These are phyloP conservation scores for Bauhinia variegata DNA, from an alignment of 306 rosid genomes.

Conservation along the genomic window DNA sequence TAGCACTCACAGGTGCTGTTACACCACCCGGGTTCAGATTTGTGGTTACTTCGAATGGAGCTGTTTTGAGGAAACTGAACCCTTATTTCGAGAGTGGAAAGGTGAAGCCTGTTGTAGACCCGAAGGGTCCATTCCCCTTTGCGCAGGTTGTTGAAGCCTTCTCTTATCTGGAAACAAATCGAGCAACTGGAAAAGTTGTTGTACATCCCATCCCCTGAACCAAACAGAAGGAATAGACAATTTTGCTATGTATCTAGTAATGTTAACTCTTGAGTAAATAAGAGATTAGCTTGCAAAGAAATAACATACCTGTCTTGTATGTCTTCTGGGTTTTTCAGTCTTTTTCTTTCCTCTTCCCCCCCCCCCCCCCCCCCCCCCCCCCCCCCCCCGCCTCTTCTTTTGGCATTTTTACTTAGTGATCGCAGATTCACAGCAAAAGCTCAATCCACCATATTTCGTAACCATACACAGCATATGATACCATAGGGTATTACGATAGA, in stretches of 20 bases:
- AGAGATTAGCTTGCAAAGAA: neutral
- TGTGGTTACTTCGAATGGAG: slow-evolving; percentile 88
- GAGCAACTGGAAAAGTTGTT: slow-evolving; percentile 85
- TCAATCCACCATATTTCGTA: no score
- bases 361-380: no score
- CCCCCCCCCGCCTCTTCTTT: no score
- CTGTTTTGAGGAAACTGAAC: slow-evolving; percentile 74
- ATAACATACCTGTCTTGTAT: no score
- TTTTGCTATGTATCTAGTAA: slow-evolving; percentile 40
- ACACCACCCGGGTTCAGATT: slow-evolving; percentile 97
- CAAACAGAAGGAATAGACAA: neutral
- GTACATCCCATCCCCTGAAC: slow-evolving; percentile 77
- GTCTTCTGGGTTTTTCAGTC: no score
- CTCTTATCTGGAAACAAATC: slow-evolving; percentile 79
- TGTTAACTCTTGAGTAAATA: slow-evolving; percentile 33
- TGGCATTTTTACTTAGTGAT: no score
- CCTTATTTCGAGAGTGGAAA: slow-evolving; percentile 88
- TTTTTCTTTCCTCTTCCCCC: no score
- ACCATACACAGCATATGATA: no score
- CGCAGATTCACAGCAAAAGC: no score
- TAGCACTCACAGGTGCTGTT: slow-evolving; percentile 84
- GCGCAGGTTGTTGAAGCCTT: slow-evolving; percentile 83
- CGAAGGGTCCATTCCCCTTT: slow-evolving; percentile 83
- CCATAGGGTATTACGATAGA: no score
- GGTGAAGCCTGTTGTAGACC: slow-evolving; percentile 83